Evolutionary conservation across 2,329 filamentous ascomycete genomes (phyloP).

Genomic region (Orbilia brochopaga): DNA sequence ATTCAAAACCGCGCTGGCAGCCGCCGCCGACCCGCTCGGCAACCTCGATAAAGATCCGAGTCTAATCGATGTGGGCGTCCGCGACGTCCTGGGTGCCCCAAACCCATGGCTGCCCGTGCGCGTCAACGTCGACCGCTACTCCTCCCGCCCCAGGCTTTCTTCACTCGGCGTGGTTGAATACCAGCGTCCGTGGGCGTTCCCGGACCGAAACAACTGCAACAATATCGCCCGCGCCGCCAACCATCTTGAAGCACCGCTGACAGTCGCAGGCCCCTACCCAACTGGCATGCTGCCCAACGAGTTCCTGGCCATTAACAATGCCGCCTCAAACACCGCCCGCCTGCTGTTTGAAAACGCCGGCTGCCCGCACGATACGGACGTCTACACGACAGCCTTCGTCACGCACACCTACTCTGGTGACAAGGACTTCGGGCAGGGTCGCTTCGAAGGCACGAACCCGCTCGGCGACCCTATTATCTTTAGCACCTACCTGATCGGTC

Average conservation of each 20-base stretch:
- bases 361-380: constrained; percentile 6
- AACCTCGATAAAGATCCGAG: constrained; percentile 15
- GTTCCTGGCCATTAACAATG: background rate
- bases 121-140: background rate
- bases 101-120: constrained; percentile 10
- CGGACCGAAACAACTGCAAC: constrained; percentile 7
- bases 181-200: constrained; percentile 10
- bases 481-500: constrained; percentile 12
- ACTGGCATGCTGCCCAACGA: constrained; percentile 3
- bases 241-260: background rate
- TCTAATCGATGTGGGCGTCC: background rate
- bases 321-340: background rate
- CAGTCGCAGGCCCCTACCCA: background rate
- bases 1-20: constrained; percentile 6
- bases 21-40: constrained; percentile 6
- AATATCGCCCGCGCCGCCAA: background rate
- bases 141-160: background rate
- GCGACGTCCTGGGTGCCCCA: constrained; percentile 4
- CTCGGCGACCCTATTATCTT: constrained; percentile 11
- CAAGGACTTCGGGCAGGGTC: background rate
- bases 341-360: constrained; percentile 2
- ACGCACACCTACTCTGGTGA: background rate
- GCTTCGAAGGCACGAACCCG: constrained; percentile 14
- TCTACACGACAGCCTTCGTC: background rate
- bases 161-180: constrained; percentile 4